Conservation (phyloP, 495 filamentous ascomycete genomes). For the Tricharina praecox region DNA sequence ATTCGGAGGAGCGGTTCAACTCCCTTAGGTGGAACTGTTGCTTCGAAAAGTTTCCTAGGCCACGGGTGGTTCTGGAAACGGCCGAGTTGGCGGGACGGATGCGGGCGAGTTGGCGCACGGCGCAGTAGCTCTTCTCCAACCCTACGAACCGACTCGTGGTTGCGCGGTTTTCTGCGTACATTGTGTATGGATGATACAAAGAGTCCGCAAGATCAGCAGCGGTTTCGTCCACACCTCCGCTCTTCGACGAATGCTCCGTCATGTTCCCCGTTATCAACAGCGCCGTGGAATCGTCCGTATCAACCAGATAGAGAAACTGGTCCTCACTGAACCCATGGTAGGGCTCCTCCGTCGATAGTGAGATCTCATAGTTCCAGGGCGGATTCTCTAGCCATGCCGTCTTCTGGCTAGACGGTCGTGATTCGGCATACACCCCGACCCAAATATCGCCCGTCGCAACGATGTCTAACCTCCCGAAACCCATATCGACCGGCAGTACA, state of each 20-base stretch:
- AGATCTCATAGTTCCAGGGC: conserved; percentile 58
- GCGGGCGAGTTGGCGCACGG: conserved; percentile 44
- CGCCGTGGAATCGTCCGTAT: conserved; percentile 61
- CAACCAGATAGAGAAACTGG: conserved; percentile 49
- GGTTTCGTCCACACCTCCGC: conserved; percentile 19
- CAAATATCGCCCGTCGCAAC: conserved; percentile 46
- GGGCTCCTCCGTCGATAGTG: conserved; percentile 58
- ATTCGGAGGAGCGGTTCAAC: conserved; percentile 51
- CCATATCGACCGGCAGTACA: conserved; percentile 34
- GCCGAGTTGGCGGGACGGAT: conserved; percentile 37
- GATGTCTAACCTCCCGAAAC: conserved; percentile 44
- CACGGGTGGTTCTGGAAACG: conserved; percentile 49
- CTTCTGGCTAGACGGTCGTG: conserved; percentile 30
- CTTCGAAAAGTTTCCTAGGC: conserved; percentile 45
- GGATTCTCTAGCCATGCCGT: conserved; percentile 33
- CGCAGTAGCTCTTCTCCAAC: conserved; percentile 58
- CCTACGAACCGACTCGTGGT: conserved; percentile 41
- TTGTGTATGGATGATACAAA: conserved; percentile 43
- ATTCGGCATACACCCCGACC: conserved; percentile 54
- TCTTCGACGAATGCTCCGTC: conserved; percentile 32
- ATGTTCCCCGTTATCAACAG: conserved; percentile 59
- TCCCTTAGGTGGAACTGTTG: conserved; percentile 71
- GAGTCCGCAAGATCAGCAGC: conserved; percentile 18
- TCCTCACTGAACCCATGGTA: conserved; percentile 45
- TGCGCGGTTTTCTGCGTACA: conserved; percentile 53